Evolutionary conservation across 345 rosid species (phyloP), one percentile per base, ranked within the genome.

Genomic region (Aquilaria yunnanensis): DNA sequence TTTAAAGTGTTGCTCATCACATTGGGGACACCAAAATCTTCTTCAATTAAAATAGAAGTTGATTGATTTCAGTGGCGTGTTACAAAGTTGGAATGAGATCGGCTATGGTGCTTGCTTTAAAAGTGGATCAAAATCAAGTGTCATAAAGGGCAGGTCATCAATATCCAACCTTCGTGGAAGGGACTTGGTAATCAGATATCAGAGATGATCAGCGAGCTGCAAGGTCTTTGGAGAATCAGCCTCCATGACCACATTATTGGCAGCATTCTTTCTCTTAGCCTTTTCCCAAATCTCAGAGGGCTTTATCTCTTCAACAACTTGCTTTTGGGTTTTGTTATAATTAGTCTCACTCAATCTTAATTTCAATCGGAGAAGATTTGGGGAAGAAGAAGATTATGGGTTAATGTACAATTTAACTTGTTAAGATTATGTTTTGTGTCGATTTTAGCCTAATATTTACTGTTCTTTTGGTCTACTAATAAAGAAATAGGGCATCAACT

Each of bases 121-220:
- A 70, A 82, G 32, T 94, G 99, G 99, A 83, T 70, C 3, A 97
- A 97, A 43, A 85, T 94, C 79, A 90, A 83, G 79, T 90, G 99
- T 63, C 84, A 75, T n/a, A 66, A 82, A 9, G 99, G 99, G 32
- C 88, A 85, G 62, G 87, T 94, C 29, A 76, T 88, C 1, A 89
- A 84, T 10, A 77, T 94, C 69, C 92, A 90, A 75, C 97, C 90
- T 65, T 97, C 99, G 1, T 94, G 96, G 96, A 86, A 67, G 50
- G 85, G 90, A 37, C 79, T 94, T 3, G 88, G 96, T 1, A 97
- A 97, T 14, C 73, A 73, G 57, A 78, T 90, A 77, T 84, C 94
- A 0, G 96, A 86, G 72, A 83, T 85, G 74, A 86, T 94, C 4
- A 92, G 96, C 32, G 94, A 85, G 78, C 96, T 94, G 69, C 82